Percentiles rank a stretch among this genome's conserved stretches.
These are phyloP conservation scores for Mucor indicus DNA, from an alignment of 371 early-diverging fungal species.

Conservation along the genomic window DNA sequence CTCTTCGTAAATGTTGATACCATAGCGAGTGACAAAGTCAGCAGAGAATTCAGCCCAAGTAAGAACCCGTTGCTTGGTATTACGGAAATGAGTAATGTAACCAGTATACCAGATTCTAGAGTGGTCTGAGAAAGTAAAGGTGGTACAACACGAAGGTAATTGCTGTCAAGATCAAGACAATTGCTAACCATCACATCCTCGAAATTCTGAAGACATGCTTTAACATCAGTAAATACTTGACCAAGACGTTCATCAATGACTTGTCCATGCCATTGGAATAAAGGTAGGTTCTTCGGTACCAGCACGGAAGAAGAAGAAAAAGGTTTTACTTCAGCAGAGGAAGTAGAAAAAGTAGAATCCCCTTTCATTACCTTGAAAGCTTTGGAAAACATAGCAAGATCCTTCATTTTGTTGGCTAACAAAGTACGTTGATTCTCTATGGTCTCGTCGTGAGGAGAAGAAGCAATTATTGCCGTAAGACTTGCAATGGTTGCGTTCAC, in stretches of 20 bases:
- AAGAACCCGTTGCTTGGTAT: not conserved
- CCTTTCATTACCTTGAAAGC: too few relatives aligned
- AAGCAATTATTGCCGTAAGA: too few relatives aligned
- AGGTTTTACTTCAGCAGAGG: too few relatives aligned
- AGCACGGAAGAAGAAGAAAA: too few relatives aligned
- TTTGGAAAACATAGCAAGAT: too few relatives aligned
- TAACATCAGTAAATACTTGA: not conserved
- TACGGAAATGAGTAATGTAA: not conserved
- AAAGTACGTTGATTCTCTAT: too few relatives aligned
- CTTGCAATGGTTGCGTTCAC: too few relatives aligned
- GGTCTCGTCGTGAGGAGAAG: too few relatives aligned
- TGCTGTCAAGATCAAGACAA: not conserved
- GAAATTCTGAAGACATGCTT: not conserved
- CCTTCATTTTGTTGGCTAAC: too few relatives aligned
- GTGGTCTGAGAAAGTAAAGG: not conserved
- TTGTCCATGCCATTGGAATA: slow-evolving; percentile 6
- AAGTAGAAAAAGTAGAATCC: too few relatives aligned
- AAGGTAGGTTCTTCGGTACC: not conserved
- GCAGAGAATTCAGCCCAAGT: not conserved
- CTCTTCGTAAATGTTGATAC: not conserved
- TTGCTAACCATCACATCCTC: slow-evolving; percentile 4
- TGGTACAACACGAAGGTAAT: slow-evolving; percentile 3
- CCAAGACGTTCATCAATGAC: not conserved
- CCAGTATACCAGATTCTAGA: slow-evolving; percentile 2
- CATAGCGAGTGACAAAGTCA: slow-evolving; percentile 1